Evolutionary conservation across 345 rosid species (phyloP), one percentile per base, ranked within the genome.

Genomic region (Eucalyptus regnans): DNA sequence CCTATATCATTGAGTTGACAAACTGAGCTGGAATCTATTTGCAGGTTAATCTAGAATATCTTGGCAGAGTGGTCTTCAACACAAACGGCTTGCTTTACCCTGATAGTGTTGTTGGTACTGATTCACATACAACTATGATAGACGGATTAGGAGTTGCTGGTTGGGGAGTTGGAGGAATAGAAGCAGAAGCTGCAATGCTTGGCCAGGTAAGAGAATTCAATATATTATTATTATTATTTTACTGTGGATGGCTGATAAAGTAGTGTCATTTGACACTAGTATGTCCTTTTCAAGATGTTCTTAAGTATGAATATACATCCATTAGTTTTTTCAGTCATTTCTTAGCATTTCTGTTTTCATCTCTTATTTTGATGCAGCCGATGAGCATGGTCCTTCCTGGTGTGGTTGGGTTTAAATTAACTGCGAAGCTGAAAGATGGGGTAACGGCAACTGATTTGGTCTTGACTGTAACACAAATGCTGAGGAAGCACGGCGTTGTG

Each of bases 371-470:
- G 50, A 66, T 92, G 93, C 94, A 97, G 99, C 99, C 99, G 58
- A 97, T 97, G 99, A 97, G 99, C 94, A 97, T 97, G 99, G 99
- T 97, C 87, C 92, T 97, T 91, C 99, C 99, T 76, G 99, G 99
- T 91, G 99, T 96, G 84, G 99, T 97, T 89, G 99, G 99, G 48
- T 97, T 96, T 87, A 96, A 97, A 89, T 92, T 97, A 90, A 81
- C 92, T 1, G 96, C 98, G 81, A 97, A 97, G 90, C 90, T 97
- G 86, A 94, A 94, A 87, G 91, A 97, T 94, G 99, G 98, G 88
- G 97, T 97, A 87, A 97, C 99, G 23, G 99, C 99, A 66, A 97
- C 99, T 49, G 99, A 97, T 91, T 93, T 96, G 94, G 99, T 97
- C 92, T 90, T 97, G 92, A 97, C 99, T 7, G 99, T 96, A 50